Percentiles rank a stretch among this genome's conserved stretches.
Conservation (phyloP, 192 early-diverging fungal species). For the Mortierella alpina region DNA sequence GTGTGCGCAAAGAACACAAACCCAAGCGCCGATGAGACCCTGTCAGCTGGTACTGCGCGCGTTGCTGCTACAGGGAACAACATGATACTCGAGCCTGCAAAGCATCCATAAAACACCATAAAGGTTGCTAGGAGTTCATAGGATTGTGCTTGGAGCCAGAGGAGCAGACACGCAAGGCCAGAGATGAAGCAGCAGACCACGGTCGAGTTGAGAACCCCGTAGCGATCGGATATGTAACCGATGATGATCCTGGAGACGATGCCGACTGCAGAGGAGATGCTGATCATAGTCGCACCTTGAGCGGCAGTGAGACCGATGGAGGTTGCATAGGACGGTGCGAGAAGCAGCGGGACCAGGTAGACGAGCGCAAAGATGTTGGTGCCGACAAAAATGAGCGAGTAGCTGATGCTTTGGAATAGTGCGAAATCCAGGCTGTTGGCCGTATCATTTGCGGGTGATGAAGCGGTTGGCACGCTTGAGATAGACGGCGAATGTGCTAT, state of each 20-base stretch:
- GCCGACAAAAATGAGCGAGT: conserved; percentile 11
- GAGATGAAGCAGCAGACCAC: neutral
- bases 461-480: neutral
- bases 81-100: conserved; percentile 21
- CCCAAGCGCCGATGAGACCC: conserved; percentile 20
- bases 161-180: neutral
- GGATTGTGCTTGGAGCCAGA: conserved; percentile 5
- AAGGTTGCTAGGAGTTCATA: neutral
- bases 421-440: conserved; percentile 8
- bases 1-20: conserved; percentile 38
- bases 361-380: conserved; percentile 27
- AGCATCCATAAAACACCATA: conserved; percentile 24
- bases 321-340: conserved; percentile 13
- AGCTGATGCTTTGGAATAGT: neutral
- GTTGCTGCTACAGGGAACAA: conserved; percentile 26
- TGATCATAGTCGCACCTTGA: conserved; percentile 14
- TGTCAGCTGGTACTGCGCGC: neutral
- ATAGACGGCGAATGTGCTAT: neutral
- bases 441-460: neutral
- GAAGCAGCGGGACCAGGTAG: conserved; percentile 17
- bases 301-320: conserved; percentile 12
- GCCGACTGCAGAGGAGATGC: conserved; percentile 1
- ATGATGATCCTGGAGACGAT: conserved; percentile 7
- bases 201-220: conserved; percentile 16
- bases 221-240: conserved; percentile 12